Base-by-base conservation (phyloP, 345 rosid genomes). In the Gossypium bickii region DNA sequence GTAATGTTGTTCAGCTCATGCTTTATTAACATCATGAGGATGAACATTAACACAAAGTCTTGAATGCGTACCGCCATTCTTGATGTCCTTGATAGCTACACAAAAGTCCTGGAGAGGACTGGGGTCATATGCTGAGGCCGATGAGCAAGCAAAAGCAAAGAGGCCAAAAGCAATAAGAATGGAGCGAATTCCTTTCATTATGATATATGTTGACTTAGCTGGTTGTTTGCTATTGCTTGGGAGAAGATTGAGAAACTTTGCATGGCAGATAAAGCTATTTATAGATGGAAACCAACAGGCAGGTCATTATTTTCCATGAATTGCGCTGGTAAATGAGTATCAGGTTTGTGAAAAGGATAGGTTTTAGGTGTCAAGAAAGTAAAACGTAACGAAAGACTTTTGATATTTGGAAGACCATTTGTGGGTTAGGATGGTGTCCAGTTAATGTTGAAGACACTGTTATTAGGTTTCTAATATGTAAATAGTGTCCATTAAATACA, bases 101-200 rank as follows among this genome's bases (percentile, higher is more conserved):
- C 70, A 66, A 2, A 70, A 70, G 24, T 70, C 73, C 25, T 52
- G 60, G 43, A 70, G 45, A 70, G 73, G 73, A 53, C 22, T 15
- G 9, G 73, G 60, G 16, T 70, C 73, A 22, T 2, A 69, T 29
- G 59, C 59, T 0, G 58, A 25, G 58, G 18, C 44, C 3, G 12
- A 48, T 15, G 22, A 69, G 72, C 20, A 25, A 15, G 56, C 72
- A 7, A 45, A 24, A 7, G 18, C 72, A 58, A 68, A 48, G 8
- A 68, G 15, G 6, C 13, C 18, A 15, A 20, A 47, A 17, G 57
- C 58, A 13, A 29, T 38, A 16, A 69, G 27, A 6, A 43, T 10
- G 0, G 9, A 43, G 3, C 11, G 51, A 18, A n/a, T 11, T 10
- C 69, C 69, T 43, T 65, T 65, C 69, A 65, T 65, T 43, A 51